phyloP scores from a whole-genome alignment of 106 monocot species.

The Alisma plantagoaquatica region DNA sequence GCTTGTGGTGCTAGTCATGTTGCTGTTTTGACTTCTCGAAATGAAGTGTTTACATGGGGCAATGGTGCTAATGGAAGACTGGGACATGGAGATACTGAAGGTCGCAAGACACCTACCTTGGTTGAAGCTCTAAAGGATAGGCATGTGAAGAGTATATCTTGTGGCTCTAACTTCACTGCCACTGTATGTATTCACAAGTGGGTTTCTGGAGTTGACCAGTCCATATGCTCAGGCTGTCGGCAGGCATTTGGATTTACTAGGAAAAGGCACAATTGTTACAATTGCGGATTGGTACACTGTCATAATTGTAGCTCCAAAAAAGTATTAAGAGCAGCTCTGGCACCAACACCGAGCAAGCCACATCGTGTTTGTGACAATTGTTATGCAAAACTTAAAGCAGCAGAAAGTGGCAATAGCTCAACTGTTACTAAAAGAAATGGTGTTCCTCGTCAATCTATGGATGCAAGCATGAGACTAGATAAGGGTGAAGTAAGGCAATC shows the following conservation, averaged over 20 bases:
- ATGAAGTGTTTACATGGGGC: slow-evolving; percentile 69
- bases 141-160: slow-evolving; percentile 75
- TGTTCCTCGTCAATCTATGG: slow-evolving; percentile 26
- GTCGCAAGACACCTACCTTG: slow-evolving; percentile 32
- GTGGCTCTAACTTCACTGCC: slow-evolving; percentile 56
- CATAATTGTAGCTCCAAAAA: slow-evolving; percentile 57
- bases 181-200: slow-evolving; percentile 76
- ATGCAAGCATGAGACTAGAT: slow-evolving; percentile 4
- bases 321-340: slow-evolving; percentile 44
- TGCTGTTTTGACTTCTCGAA: slow-evolving; percentile 47
- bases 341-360: slow-evolving; percentile 56
- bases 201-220: slow-evolving; percentile 58
- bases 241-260: slow-evolving; percentile 69
- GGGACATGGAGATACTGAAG: slow-evolving; percentile 57
- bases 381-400: background rate
- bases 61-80: slow-evolving; percentile 60
- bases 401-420: background rate
- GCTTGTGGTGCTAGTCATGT: slow-evolving; percentile 53
- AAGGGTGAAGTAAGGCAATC: background rate
- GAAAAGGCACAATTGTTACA: slow-evolving; percentile 67
- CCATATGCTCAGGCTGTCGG: slow-evolving; percentile 51
- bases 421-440: slow-evolving; percentile 22
- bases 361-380: slow-evolving; percentile 46
- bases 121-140: slow-evolving; percentile 59
- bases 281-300: slow-evolving; percentile 64